Evolutionary conservation across 495 filamentous ascomycete genomes (phyloP), one percentile per base, ranked within the genome.

Genomic region (Choiromyces venosus): DNA sequence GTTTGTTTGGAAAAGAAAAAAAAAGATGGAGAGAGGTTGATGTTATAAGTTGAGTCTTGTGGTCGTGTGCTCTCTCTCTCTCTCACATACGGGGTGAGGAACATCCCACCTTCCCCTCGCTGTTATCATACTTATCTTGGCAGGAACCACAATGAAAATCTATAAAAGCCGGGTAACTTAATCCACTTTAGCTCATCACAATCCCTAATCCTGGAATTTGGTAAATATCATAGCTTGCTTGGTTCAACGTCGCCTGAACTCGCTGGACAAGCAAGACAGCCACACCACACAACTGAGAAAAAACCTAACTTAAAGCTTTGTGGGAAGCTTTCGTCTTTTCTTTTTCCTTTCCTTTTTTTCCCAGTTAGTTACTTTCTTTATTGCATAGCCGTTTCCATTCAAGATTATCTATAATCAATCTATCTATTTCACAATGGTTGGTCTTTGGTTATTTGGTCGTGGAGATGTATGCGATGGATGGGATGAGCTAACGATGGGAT

Each of bases 401-500:
- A 12, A 61, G 12, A 61, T 16, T 18, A 61, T 33, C 52, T 2
- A 61, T 33, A 61, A 18, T 33, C 25, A 61, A 61, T 33, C 25
- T 4, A 61, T 14, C 25, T 33, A 29, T 33, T 3, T 33, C 52
- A 61, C 52, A 33, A 61, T 61, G 52, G 52, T 61, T 10, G 25
- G 25, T 33, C 46, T 29, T 18, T 61, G 52, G 33, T 61, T 14
- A 16, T 61, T 29, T 61, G 25, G 52, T 33, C 3, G n/a, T 56
- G 25, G 52, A 33, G 52, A 16, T n/a, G n/a, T n/a, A n/a, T n/a
- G n/a, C n/a, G n/a, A n/a, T n/a, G n/a, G n/a, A n/a, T 5, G 52
- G 18, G 52, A 61, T 67, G 66, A 67, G 38, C 36, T 40, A 67
- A 67, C 14, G 25, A 67, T 67, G 66, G 38, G 25, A 29, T 67